phyloP scores from a whole-genome alignment of 306 rosid species.

The Boehmeria nivea region DNA sequence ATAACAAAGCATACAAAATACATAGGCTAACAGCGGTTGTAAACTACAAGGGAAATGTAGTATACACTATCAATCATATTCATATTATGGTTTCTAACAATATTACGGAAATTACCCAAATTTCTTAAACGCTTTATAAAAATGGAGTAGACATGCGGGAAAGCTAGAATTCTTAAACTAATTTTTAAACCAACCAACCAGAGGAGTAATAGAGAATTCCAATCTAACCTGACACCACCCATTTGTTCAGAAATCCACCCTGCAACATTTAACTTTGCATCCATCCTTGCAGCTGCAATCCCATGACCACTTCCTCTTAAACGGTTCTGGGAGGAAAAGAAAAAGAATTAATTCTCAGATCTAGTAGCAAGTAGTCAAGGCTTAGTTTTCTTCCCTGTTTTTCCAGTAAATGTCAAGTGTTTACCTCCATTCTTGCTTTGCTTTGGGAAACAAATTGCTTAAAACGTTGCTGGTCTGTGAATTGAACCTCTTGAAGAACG shows the following conservation, averaged over 20 bases:
- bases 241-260: constrained; percentile 96
- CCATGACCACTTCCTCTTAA: constrained; percentile 98
- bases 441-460: constrained; percentile 94
- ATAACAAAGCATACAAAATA: neutral
- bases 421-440: constrained; percentile 97
- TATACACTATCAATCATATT: too few relatives aligned
- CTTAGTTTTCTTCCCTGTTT: constrained; percentile 11
- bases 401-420: neutral
- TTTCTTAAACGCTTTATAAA: neutral
- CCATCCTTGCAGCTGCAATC: constrained; percentile 97
- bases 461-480: constrained; percentile 93
- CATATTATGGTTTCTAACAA: too few relatives aligned
- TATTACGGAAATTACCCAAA: too few relatives aligned
- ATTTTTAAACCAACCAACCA: neutral
- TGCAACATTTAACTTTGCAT: constrained; percentile 80
- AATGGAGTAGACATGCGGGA: too few relatives aligned
- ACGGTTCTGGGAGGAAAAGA: constrained; percentile 57
- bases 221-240: constrained; percentile 92
- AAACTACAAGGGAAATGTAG: neutral
- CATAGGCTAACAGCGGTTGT: neutral
- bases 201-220: constrained; percentile 16
- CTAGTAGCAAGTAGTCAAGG: constrained; percentile 4
- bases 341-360: constrained; percentile 9
- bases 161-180: too few relatives aligned
- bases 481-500: constrained; percentile 91